Percentiles rank a stretch among this genome's conserved stretches.
phyloP scores from a whole-genome alignment of 2,329 filamentous ascomycete species.

The Fusarium sp. region DNA sequence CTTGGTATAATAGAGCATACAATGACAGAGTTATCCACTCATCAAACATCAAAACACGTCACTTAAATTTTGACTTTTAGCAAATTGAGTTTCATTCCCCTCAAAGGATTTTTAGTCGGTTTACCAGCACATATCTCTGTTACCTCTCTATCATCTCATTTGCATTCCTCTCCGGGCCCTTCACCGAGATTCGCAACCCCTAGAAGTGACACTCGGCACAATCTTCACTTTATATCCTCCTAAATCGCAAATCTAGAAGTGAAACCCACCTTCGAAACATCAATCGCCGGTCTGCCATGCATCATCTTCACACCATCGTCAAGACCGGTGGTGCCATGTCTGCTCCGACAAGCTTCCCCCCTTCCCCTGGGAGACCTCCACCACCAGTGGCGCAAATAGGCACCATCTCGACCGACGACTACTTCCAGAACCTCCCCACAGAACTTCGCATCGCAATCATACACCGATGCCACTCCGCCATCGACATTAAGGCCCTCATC shows the following conservation, averaged over 20 bases:
- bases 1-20: neutral
- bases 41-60: neutral
- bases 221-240: neutral
- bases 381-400: neutral
- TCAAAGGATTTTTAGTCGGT: neutral
- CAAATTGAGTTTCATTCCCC: neutral
- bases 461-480: neutral
- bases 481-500: neutral
- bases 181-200: neutral
- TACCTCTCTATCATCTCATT: neutral
- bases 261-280: neutral
- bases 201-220: neutral
- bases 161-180: accelerated
- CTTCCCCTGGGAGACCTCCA: neutral
- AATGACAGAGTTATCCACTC: neutral
- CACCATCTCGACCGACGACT: neutral
- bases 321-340: neutral
- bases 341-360: neutral
- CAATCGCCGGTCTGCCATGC: neutral
- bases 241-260: neutral
- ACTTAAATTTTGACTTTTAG: neutral
- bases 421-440: neutral
- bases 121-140: neutral
- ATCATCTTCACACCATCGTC: neutral
- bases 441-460: neutral